Evolutionary conservation across 441 rosid species (phyloP).

Genomic region (Kokia cookei): DNA sequence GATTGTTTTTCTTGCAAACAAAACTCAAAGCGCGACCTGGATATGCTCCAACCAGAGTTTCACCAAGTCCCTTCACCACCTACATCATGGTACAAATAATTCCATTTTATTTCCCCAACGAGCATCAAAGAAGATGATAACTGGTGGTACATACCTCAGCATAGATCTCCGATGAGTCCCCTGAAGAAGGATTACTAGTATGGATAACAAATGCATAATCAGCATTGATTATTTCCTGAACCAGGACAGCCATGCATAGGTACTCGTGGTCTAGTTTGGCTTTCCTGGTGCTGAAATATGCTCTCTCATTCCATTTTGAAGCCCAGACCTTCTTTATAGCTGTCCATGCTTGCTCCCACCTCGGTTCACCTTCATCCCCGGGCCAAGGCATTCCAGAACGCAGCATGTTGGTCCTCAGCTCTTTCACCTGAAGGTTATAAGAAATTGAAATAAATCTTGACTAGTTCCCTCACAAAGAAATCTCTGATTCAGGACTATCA

Average conservation of each 20-base stretch:
- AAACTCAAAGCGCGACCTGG: conserved; percentile 98
- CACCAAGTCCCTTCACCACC: conserved; percentile 98
- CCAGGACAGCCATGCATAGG: conserved; percentile 98
- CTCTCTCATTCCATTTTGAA: conserved; percentile 98
- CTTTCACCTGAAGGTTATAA: conserved; percentile 57
- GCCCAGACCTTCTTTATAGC: conserved; percentile 99
- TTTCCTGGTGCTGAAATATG: conserved; percentile 89
- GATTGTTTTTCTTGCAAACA: conserved; percentile 68
- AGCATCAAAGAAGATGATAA: not conserved
- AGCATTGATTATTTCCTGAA: conserved; percentile 93
- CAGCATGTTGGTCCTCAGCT: conserved; percentile 73
- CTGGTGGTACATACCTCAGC: conserved; percentile 61
- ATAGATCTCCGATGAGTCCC: conserved; percentile 87
- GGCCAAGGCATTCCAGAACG: conserved; percentile 97
- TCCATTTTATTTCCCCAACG: not conserved
- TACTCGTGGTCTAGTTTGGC: conserved; percentile 83
- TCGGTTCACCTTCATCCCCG: conserved; percentile 85
- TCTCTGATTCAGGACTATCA: not conserved
- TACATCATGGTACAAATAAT: conserved; percentile 13
- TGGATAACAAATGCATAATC: conserved; percentile 99
- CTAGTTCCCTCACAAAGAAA: not conserved
- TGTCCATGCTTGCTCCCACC: conserved; percentile 96
- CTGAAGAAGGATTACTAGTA: conserved; percentile 95
- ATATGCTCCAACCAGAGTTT: conserved; percentile 97
- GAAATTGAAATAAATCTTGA: conserved; percentile 1